Conservation (phyloP, 1,284 basidiomycete genomes). For the Trichosporon inkin region DNA sequence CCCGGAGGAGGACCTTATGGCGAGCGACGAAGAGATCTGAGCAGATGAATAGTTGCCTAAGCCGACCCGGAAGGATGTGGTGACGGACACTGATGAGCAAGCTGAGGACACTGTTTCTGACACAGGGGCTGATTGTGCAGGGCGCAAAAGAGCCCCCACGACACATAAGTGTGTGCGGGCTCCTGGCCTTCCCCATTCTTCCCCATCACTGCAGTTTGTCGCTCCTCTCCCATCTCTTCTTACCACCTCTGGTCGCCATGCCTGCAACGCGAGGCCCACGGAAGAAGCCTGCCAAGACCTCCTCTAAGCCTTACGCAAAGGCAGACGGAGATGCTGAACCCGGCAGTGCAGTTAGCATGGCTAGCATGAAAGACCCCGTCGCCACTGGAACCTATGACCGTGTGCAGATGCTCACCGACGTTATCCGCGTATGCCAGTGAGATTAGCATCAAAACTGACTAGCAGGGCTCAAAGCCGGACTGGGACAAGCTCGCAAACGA, state of each 20-base stretch:
- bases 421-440: not conserved
- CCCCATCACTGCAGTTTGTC: not conserved
- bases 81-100: not conserved
- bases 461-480: not conserved
- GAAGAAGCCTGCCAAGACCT: not conserved
- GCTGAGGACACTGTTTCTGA: not conserved
- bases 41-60: not conserved
- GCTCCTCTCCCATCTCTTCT: not conserved
- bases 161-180: not conserved
- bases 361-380: not conserved
- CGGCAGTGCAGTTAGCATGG: not conserved
- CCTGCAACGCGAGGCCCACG: not conserved
- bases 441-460: not conserved
- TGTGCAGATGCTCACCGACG: not conserved
- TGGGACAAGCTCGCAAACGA: not conserved
- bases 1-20: slow-evolving; percentile 68
- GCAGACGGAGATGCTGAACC: not conserved
- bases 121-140: not conserved
- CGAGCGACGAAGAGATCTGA: slow-evolving; percentile 71
- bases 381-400: not conserved
- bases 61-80: not conserved
- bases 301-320: not conserved
- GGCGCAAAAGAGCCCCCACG: not conserved
- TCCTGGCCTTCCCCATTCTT: not conserved
- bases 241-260: not conserved